Evolutionary conservation across 2,329 filamentous ascomycete species (phyloP).

Genomic region (Ambrosiella cleistominuta): DNA sequence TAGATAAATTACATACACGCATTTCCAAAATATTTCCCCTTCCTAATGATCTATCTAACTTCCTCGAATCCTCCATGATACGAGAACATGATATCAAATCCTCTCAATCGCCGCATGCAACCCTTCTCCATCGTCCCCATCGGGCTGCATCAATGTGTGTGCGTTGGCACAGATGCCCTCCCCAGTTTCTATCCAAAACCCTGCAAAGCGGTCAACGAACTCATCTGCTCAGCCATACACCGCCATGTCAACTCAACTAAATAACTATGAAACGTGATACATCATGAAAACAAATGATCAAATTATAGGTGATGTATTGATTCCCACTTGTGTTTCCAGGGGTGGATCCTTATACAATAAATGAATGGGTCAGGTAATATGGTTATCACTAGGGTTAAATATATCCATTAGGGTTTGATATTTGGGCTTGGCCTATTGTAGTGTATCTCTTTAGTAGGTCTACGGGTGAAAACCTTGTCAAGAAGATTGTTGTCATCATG

Average conservation of each 20-base stretch:
- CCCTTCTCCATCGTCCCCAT: neutral
- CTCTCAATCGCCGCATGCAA: neutral
- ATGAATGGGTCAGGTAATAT: too few relatives aligned
- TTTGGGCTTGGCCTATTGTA: neutral
- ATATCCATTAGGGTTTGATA: neutral
- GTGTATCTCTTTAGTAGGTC: too few relatives aligned
- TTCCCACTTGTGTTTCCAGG: too few relatives aligned
- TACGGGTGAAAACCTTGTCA: too few relatives aligned
- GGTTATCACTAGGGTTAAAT: neutral
- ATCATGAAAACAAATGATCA: too few relatives aligned
- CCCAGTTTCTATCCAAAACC: neutral
- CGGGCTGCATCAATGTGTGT: neutral
- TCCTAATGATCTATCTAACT: neutral
- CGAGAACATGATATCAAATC: neutral
- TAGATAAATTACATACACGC: too few relatives aligned
- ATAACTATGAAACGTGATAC: too few relatives aligned
- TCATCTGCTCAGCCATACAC: neutral
- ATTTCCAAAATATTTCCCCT: too few relatives aligned
- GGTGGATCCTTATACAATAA: too few relatives aligned
- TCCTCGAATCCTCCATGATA: neutral
- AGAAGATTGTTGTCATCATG: too few relatives aligned
- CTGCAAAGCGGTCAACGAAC: neutral
- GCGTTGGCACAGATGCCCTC: conserved; percentile 1
- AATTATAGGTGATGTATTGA: too few relatives aligned
- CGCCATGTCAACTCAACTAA: neutral